These are phyloP conservation scores for Cladophialophora psammophila DNA, from an alignment of 2,329 filamentous ascomycete genomes.

Conservation along the genomic window DNA sequence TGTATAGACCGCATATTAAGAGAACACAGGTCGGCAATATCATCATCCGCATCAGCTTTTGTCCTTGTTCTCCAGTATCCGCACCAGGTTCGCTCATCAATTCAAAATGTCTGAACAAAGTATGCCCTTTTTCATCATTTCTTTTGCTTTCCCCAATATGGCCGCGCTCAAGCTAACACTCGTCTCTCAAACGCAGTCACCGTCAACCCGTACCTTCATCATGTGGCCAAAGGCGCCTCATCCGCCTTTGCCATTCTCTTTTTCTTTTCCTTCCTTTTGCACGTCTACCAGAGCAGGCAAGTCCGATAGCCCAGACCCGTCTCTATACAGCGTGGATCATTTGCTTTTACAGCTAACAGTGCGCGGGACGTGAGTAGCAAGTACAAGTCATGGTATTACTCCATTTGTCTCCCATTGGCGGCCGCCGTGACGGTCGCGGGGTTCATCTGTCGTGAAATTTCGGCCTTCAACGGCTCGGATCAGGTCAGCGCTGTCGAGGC, in stretches of 20 bases:
- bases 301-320: not conserved
- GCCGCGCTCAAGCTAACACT: not conserved
- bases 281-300: slow-evolving; percentile 12
- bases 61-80: not conserved
- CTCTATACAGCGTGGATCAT: no score
- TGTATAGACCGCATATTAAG: no score
- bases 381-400: slow-evolving; percentile 6
- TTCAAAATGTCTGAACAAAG: not conserved
- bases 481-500: not conserved
- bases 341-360: not conserved
- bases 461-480: not conserved
- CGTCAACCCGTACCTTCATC: slow-evolving; percentile 9
- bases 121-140: not conserved
- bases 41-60: no score
- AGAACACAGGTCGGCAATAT: no score
- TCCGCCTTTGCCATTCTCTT: slow-evolving; percentile 15
- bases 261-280: slow-evolving; percentile 5
- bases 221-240: slow-evolving; percentile 11
- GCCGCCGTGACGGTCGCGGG: not conserved
- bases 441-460: not conserved
- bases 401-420: slow-evolving; percentile 1
- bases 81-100: not conserved
- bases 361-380: not conserved
- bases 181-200: not conserved
- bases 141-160: no score